Evolutionary conservation across 805 yeast species (phyloP), one percentile per base, ranked within the genome.

Genomic region (Brettanomyces custersianus): DNA sequence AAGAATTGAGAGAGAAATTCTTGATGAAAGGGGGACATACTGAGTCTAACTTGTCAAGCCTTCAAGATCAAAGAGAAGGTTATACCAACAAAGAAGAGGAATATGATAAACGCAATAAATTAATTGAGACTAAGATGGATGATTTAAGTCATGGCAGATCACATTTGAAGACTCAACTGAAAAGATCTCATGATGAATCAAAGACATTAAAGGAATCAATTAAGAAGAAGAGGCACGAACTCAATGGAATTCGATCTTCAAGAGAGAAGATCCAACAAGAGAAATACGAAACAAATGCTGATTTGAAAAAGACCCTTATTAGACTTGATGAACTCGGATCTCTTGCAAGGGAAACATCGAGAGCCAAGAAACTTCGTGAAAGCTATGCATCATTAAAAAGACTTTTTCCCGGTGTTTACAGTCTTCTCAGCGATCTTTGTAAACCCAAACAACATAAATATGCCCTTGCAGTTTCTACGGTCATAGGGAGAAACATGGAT

Each of bases 371-470:
- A 42, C 59, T 83, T 29, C 66, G 90, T 37, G 95, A 87, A 45
- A 83, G 81, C 41, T 78, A 84, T 3, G 58, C 77, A 0, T 68
- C 75, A 37, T 59, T 92, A 36, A 79, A 74, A 46, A 75, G 85
- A 48, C 57, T 80, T n/a, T 72, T 81, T 43, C 92, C 95, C 1
- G 87, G 95, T 4, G 94, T 92, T 3, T 70, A 70, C 45, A 97
- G 96, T 3, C 56, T 86, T 9, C 75, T 90, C 4, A 70, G 75
- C 44, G 96, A 87, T 48, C 63, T 88, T 19, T 82, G 90, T 31
- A 74, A 75, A 38, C 95, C 96, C 16, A 67, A 73, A 36, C 80
- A 80, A 45, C 73, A 73, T 39, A 80, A 74, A 47, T 87, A 75
- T 53, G 86, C 81, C 33, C 46, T 65, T 5, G 94, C 96, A 0